phyloP scores from a whole-genome alignment of 2,329 filamentous ascomycete species.

The Rhinocladiella mackenziei region DNA sequence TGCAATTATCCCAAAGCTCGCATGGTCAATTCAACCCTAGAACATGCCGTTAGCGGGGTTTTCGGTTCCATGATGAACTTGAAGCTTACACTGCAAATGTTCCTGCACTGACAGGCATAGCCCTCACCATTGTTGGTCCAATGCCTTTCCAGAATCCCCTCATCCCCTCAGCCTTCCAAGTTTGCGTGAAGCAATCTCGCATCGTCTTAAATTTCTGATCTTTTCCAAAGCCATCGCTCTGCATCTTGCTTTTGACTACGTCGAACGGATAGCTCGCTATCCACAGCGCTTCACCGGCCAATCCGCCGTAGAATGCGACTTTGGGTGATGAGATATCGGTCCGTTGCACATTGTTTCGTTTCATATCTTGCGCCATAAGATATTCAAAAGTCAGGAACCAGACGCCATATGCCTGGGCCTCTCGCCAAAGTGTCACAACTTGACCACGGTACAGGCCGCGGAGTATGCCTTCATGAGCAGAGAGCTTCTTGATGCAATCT shows the following conservation, averaged over 20 bases:
- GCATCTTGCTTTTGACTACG: conserved; percentile 99
- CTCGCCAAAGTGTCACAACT: conserved; percentile 77
- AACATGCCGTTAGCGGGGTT: conserved; percentile 13
- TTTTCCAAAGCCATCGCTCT: conserved; percentile 83
- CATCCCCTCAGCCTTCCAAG: conserved; percentile 69
- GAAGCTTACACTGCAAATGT: conserved; percentile 77
- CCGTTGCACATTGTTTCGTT: conserved; percentile 69
- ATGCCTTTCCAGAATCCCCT: conserved; percentile 94
- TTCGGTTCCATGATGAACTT: too few relatives aligned
- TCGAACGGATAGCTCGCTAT: conserved; percentile 91
- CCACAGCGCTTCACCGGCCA: conserved; percentile 94
- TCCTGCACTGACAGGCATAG: conserved; percentile 96
- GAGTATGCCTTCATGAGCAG: conserved; percentile 62
- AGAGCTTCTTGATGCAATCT: conserved; percentile 86
- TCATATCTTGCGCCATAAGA: conserved; percentile 86
- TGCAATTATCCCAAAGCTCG: conserved; percentile 41
- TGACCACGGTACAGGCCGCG: conserved; percentile 81
- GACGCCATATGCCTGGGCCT: conserved; percentile 89
- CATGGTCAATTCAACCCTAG: conserved; percentile 47
- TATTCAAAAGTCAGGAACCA: conserved; percentile 97
- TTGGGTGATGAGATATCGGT: conserved; percentile 78
- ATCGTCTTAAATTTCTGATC: conserved; percentile 72
- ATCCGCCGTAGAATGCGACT: conserved; percentile 84
- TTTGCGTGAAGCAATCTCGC: conserved; percentile 85
- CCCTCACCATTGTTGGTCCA: conserved; percentile 81